Conservation (phyloP, 2,329 filamentous ascomycete species). For the Fusarium hainanense region DNA sequence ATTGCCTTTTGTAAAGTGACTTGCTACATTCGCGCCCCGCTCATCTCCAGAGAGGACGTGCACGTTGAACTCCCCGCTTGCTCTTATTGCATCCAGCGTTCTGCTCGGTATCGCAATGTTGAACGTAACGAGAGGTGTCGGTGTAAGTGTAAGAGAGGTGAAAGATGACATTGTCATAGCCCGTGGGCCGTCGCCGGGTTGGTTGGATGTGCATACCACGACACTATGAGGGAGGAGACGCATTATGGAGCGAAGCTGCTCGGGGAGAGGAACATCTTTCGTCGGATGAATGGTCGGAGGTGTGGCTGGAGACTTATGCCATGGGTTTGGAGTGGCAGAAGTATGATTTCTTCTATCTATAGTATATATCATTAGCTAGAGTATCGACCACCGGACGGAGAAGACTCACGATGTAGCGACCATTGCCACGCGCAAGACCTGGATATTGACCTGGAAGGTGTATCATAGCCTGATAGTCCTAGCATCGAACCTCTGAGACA, state of each 20-base stretch:
- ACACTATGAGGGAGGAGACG: slow-evolving; percentile 65
- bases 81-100: slow-evolving; percentile 63
- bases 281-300: slow-evolving; percentile 53
- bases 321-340: slow-evolving; percentile 35
- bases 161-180: slow-evolving; percentile 72
- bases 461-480: not conserved
- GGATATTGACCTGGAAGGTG: not conserved
- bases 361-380: slow-evolving; percentile 18
- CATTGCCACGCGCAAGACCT: not conserved
- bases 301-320: slow-evolving; percentile 47
- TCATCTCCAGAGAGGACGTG: slow-evolving; percentile 63
- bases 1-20: slow-evolving; percentile 64
- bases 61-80: slow-evolving; percentile 62
- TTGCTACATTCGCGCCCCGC: slow-evolving; percentile 61
- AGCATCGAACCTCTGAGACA: not conserved
- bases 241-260: slow-evolving; percentile 64
- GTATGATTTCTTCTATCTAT: slow-evolving; percentile 36
- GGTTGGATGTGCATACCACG: slow-evolving; percentile 65
- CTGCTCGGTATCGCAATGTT: slow-evolving; percentile 67
- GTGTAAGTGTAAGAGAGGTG: slow-evolving; percentile 64
- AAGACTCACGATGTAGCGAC: slow-evolving; percentile 30
- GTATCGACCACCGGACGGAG: not conserved
- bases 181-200: slow-evolving; percentile 50
- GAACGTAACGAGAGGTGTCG: slow-evolving; percentile 65
- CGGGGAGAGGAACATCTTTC: slow-evolving; percentile 51